These are phyloP conservation scores for Trametes meyenii DNA, from an alignment of 768 basidiomycete species.

Conservation along the genomic window DNA sequence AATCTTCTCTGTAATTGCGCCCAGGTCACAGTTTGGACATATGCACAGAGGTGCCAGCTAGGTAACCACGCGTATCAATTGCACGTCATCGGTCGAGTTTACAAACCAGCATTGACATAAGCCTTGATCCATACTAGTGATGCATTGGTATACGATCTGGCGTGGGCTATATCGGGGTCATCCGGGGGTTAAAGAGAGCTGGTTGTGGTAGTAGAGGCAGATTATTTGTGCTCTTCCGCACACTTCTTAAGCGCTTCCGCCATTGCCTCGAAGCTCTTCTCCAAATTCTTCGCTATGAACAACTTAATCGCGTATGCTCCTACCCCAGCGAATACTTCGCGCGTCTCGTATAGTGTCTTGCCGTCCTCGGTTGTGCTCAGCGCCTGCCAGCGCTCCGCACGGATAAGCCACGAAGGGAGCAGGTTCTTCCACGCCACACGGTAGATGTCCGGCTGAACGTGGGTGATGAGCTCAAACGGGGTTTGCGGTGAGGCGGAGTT, in stretches of 20 bases:
- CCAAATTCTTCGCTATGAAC: constrained; percentile 47
- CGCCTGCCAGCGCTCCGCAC: constrained; percentile 65
- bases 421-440: constrained; percentile 57
- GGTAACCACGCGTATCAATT: too few species aligned
- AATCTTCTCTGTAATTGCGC: too few species aligned
- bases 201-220: too few species aligned
- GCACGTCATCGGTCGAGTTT: too few species aligned
- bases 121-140: too few species aligned
- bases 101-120: background rate
- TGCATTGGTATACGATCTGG: too few species aligned
- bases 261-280: constrained; percentile 52
- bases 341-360: constrained; percentile 65
- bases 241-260: constrained; percentile 58
- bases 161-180: too few species aligned
- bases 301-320: constrained; percentile 47
- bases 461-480: constrained; percentile 50
- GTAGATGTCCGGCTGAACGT: constrained; percentile 54
- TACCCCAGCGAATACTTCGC: constrained; percentile 60
- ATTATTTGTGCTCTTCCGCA: constrained; percentile 38
- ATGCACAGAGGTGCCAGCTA: too few species aligned
- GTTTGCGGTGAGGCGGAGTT: constrained; percentile 31
- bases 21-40: too few species aligned
- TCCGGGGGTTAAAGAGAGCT: too few species aligned
- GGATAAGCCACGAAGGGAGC: constrained; percentile 49
- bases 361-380: constrained; percentile 51